Conservation (phyloP, 345 rosid species). For the Bruguiera gymnorhiza region DNA sequence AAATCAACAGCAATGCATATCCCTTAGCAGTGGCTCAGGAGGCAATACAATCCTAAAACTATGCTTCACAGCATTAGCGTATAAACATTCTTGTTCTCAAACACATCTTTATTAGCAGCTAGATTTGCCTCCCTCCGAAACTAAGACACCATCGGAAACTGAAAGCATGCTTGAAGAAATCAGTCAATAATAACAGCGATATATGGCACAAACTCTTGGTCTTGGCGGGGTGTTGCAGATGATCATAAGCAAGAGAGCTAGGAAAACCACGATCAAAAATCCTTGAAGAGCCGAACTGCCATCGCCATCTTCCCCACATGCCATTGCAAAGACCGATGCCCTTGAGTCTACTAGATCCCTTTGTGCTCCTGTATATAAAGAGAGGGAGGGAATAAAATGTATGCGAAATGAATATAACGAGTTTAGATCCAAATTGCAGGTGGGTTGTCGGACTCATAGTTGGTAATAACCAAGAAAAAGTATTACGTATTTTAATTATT, state of each 20-base stretch:
- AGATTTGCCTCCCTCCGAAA: too few relatives aligned
- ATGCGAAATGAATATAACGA: too few relatives aligned
- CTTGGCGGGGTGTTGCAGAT: constrained; percentile 35
- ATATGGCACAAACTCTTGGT: background rate
- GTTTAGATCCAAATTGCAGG: background rate
- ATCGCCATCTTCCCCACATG: constrained; percentile 2
- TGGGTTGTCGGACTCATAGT: background rate
- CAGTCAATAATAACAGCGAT: background rate
- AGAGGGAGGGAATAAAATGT: background rate
- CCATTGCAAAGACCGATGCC: constrained; percentile 27
- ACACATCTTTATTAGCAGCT: too few relatives aligned
- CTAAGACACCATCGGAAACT: background rate
- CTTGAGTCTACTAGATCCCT: constrained; percentile 10
- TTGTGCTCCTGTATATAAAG: background rate
- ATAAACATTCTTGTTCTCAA: too few relatives aligned
- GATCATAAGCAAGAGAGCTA: constrained; percentile 38
- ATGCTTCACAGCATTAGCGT: too few relatives aligned
- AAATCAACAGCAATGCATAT: too few relatives aligned
- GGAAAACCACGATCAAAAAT: constrained; percentile 31
- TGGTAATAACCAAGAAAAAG: too few relatives aligned
- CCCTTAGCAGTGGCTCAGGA: too few relatives aligned
- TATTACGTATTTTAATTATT: background rate
- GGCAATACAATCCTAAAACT: too few relatives aligned
- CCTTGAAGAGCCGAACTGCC: constrained; percentile 17
- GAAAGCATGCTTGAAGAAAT: background rate